A percentile compares a stretch with the other conserved stretches of the same genome.
These are phyloP conservation scores for Talaromyces funiculosus DNA, from an alignment of 2,329 filamentous ascomycete species.

Conservation along the genomic window DNA sequence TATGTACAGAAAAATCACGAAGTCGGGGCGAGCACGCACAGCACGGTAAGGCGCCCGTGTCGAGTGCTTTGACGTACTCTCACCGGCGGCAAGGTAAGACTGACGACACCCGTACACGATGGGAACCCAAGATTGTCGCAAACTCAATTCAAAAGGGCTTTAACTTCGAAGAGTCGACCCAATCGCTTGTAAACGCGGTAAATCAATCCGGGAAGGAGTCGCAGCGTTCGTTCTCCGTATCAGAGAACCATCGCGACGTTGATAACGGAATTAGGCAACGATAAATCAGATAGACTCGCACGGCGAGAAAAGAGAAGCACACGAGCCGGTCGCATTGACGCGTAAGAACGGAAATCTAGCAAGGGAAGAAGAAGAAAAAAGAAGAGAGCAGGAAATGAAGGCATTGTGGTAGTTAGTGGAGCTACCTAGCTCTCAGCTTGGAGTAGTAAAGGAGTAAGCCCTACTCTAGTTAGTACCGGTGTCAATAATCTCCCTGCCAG, in stretches of 20 bases:
- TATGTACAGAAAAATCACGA: neutral
- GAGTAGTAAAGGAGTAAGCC: neutral
- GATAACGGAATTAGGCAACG: neutral
- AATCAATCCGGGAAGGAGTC: neutral
- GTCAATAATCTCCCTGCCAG: too few species aligned
- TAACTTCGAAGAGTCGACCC: neutral
- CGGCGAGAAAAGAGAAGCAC: neutral
- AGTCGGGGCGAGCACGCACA: neutral
- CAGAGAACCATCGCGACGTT: neutral
- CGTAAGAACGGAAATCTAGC: neutral
- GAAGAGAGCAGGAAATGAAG: neutral
- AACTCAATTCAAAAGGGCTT: neutral
- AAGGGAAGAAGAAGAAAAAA: neutral
- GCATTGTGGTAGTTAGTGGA: constrained; percentile 1
- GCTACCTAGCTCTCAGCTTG: neutral
- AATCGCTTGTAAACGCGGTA: neutral
- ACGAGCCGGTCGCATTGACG: constrained; percentile 8
- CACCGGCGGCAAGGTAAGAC: neutral
- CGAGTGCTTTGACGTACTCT: neutral
- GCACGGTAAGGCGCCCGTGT: neutral
- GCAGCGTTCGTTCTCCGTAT: neutral
- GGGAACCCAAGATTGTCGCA: neutral
- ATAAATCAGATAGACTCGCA: neutral
- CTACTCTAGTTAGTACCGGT: too few species aligned
- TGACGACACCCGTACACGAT: constrained; percentile 8